A percentile compares a stretch with the other conserved stretches of the same genome.
Conservation (phyloP, 2,329 filamentous ascomycete genomes). For the Podosphaera fusca region DNA sequence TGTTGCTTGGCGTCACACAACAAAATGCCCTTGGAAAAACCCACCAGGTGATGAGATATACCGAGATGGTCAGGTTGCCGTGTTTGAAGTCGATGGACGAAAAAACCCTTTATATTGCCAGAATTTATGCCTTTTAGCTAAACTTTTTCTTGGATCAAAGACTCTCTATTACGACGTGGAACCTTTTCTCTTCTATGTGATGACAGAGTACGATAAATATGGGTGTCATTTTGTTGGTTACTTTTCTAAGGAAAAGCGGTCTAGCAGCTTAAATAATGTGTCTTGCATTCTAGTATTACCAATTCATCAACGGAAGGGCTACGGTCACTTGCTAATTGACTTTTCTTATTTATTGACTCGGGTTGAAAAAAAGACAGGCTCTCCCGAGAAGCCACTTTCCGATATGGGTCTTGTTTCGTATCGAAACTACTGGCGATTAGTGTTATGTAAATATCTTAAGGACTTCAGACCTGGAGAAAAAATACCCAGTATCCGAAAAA, state of each 20-base stretch:
- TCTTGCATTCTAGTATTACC: slow-evolving; percentile 91
- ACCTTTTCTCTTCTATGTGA: slow-evolving; percentile 89
- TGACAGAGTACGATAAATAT: slow-evolving; percentile 77
- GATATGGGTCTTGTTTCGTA: slow-evolving; percentile 97
- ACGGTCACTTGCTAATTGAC: slow-evolving; percentile 88
- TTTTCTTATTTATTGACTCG: slow-evolving; percentile 93
- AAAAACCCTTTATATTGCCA: slow-evolving; percentile 98
- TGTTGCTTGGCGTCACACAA: slow-evolving; percentile 64
- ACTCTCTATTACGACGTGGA: slow-evolving; percentile 97
- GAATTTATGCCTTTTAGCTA: slow-evolving; percentile 85
- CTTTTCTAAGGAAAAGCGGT: slow-evolving; percentile 94
- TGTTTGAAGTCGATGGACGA: slow-evolving; percentile 92
- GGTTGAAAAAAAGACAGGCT: slow-evolving; percentile 81
- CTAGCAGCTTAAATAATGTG: slow-evolving; percentile 88
- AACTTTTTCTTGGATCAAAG: slow-evolving; percentile 95
- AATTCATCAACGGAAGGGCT: slow-evolving; percentile 91
- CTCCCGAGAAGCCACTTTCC: slow-evolving; percentile 87
- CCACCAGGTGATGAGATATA: slow-evolving; percentile 97
- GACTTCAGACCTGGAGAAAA: slow-evolving; percentile 29
- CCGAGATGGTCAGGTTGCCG: slow-evolving; percentile 68
- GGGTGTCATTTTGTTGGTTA: slow-evolving; percentile 98
- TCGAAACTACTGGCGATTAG: slow-evolving; percentile 84
- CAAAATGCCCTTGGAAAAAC: slow-evolving; percentile 86
- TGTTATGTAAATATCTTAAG: slow-evolving; percentile 67
- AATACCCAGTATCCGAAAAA: slow-evolving; percentile 36